These are phyloP conservation scores for Silene vulgaris DNA, from an alignment of 179 eudicot genomes.

Conservation along the genomic window DNA sequence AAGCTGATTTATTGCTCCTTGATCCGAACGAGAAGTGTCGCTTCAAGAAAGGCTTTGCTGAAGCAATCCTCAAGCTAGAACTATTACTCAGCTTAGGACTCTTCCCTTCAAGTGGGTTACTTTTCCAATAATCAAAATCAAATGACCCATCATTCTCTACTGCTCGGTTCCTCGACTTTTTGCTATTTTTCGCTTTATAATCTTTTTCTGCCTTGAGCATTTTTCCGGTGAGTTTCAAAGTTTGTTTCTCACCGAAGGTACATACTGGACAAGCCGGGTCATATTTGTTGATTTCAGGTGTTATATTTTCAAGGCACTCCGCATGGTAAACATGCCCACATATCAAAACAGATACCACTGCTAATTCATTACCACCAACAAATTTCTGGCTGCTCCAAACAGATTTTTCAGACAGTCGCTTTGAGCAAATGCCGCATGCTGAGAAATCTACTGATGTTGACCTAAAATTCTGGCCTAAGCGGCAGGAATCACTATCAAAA, in stretches of 20 bases:
- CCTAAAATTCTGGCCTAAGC: constrained; percentile 42
- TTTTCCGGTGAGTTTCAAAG: constrained; percentile 37
- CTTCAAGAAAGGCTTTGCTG: constrained; percentile 47
- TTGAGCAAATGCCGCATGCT: constrained; percentile 52
- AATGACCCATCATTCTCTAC: constrained; percentile 31
- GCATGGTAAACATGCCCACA: constrained; percentile 60
- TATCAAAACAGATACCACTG: constrained; percentile 49
- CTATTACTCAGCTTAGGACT: constrained; percentile 39
- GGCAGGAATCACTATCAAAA: constrained; percentile 61
- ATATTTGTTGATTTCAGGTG: constrained; percentile 41
- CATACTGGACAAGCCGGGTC: constrained; percentile 61
- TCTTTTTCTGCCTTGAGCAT: constrained; percentile 45
- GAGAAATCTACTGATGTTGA: constrained; percentile 37
- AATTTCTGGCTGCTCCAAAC: constrained; percentile 50
- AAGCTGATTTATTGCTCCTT: constrained; percentile 39
- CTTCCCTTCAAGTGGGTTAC: constrained; percentile 27
- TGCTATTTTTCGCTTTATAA: constrained; percentile 31
- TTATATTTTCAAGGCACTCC: constrained; percentile 53
- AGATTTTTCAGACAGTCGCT: constrained; percentile 43
- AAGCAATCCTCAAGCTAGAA: constrained; percentile 46
- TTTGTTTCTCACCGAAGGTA: constrained; percentile 46
- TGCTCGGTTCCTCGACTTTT: constrained; percentile 37
- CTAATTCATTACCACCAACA: constrained; percentile 35
- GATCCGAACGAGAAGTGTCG: constrained; percentile 52
- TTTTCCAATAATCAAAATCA: constrained; percentile 48